phyloP scores from a whole-genome alignment of 139 green algal species.

The Chlamydomonas schloesseri region DNA sequence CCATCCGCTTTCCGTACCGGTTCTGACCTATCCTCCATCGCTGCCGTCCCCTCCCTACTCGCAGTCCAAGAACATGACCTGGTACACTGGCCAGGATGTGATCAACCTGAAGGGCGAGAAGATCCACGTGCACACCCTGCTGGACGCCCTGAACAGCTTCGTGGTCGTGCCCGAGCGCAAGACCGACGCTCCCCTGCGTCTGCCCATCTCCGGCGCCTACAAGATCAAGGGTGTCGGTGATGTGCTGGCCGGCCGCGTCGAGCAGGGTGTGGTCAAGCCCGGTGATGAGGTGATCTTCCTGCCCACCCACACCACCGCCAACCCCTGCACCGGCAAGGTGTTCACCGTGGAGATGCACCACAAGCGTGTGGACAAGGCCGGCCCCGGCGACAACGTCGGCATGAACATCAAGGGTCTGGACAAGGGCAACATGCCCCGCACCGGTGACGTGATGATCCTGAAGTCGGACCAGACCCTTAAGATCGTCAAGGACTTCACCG shows the following conservation, averaged over 20 bases:
- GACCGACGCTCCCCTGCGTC: constrained; percentile 85
- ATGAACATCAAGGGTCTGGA: constrained; percentile 99
- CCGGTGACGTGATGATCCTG: constrained; percentile 93
- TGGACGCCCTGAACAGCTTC: constrained; percentile 93
- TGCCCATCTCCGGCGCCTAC: constrained; percentile 97
- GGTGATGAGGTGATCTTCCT: constrained; percentile 92
- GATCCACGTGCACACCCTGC: constrained; percentile 81
- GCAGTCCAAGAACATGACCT: constrained; percentile 91
- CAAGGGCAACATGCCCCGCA: constrained; percentile 94
- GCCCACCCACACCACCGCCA: constrained; percentile 90
- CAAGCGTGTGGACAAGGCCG: constrained; percentile 93
- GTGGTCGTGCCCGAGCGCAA: constrained; percentile 87
- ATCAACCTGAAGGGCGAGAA: constrained; percentile 65
- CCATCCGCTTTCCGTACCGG: not conserved
- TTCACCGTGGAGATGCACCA: constrained; percentile 99
- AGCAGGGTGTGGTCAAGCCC: constrained; percentile 97
- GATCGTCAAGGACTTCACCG: constrained; percentile 86
- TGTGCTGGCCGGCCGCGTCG: constrained; percentile 97
- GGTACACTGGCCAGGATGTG: constrained; percentile 92
- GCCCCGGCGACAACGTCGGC: constrained; percentile 98
- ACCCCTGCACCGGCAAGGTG: constrained; percentile 94
- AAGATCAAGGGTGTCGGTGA: constrained; percentile 99
- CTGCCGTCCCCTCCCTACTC: not conserved
- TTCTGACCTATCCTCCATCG: not conserved
- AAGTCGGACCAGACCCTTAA: constrained; percentile 90